Conservation (phyloP, 768 basidiomycete genomes). For the Macrolepiota fuliginosa region DNA sequence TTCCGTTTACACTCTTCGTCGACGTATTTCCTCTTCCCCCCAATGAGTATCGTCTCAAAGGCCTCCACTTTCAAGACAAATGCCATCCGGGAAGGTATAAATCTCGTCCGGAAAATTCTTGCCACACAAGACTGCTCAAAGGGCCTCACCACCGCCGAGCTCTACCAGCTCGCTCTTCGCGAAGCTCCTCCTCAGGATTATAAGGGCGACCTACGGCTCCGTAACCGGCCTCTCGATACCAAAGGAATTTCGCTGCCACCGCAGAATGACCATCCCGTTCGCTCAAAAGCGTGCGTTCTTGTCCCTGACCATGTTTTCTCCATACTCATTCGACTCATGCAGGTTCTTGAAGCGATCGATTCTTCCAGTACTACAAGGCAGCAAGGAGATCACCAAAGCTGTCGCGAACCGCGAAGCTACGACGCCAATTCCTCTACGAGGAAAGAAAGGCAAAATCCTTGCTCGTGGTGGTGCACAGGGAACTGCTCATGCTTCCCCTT, state of each 20-base stretch:
- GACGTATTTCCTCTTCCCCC: too few relatives aligned
- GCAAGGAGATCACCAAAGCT: neutral
- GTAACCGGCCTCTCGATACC: neutral
- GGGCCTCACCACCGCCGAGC: slow-evolving; percentile 35
- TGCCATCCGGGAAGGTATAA: slow-evolving; percentile 1
- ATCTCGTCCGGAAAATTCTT: slow-evolving; percentile 1
- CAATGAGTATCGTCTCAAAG: slow-evolving; percentile 1
- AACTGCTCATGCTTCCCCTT: neutral
- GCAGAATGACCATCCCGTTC: neutral
- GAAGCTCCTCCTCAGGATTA: slow-evolving; percentile 28
- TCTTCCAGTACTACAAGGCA: neutral
- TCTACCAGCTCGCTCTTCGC: slow-evolving; percentile 33
- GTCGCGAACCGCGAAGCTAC: neutral
- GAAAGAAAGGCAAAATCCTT: neutral
- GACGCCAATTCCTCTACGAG: neutral
- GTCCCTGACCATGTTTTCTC: neutral
- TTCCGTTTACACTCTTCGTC: too few relatives aligned
- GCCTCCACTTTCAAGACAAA: neutral
- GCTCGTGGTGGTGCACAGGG: neutral
- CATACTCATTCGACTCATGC: neutral
- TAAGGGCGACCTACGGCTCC: slow-evolving; percentile 15
- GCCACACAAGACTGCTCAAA: slow-evolving; percentile 13
- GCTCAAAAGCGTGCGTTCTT: neutral
- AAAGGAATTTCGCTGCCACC: neutral
- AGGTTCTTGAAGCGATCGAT: neutral